phyloP scores from a whole-genome alignment of 306 rosid species.

The Abrus pulchellus region DNA sequence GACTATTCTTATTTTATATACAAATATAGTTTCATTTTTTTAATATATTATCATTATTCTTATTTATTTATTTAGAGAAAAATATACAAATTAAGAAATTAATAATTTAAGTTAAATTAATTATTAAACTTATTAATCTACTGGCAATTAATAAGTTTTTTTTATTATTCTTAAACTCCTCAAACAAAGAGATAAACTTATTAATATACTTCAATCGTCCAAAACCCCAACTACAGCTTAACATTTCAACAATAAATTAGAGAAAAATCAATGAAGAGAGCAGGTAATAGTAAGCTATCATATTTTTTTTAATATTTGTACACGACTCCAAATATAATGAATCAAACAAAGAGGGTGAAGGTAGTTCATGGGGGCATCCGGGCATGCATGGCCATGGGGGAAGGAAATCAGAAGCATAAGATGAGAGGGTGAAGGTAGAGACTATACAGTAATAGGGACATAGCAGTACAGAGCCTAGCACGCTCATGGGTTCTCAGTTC shows the following conservation, averaged over 20 bases:
- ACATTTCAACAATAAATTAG: background rate
- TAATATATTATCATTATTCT: too few relatives aligned
- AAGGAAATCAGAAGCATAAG: background rate
- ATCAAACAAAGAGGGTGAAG: too few relatives aligned
- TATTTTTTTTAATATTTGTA: background rate
- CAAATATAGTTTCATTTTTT: too few relatives aligned
- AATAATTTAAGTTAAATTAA: too few relatives aligned
- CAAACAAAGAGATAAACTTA: too few relatives aligned
- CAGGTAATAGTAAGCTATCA: background rate
- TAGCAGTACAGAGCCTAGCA: conserved; percentile 39
- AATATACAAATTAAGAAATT: too few relatives aligned
- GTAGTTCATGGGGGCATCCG: background rate
- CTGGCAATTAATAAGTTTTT: too few relatives aligned
- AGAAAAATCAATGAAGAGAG: background rate
- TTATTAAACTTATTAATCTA: too few relatives aligned
- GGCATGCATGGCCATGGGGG: conserved; percentile 8
- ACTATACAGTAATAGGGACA: conserved; percentile 32
- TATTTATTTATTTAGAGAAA: too few relatives aligned
- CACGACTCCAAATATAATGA: background rate
- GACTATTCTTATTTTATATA: too few relatives aligned
- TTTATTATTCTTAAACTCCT: too few relatives aligned
- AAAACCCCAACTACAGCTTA: background rate
- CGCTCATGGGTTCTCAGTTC: conserved; percentile 27
- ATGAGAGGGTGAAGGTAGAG: background rate
- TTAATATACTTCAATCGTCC: background rate